A percentile compares a stretch with the other conserved stretches of the same genome.
Evolutionary conservation across 1,284 basidiomycete genomes (phyloP).

Genomic region (Apiotrichum porosum): DNA sequence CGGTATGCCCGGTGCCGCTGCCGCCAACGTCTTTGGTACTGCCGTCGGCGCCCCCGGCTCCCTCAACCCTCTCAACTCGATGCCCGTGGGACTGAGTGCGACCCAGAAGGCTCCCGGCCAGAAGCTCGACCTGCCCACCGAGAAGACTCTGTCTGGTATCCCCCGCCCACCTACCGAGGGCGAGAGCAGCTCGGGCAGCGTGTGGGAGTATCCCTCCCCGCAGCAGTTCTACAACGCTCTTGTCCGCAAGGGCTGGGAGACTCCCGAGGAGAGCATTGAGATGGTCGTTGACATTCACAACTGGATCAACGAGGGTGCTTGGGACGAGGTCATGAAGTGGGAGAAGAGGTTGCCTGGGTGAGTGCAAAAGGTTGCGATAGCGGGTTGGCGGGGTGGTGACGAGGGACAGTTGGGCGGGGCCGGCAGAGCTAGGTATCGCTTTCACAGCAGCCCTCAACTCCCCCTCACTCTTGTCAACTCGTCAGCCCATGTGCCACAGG

Average conservation of each 20-base stretch:
- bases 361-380: slow-evolving; percentile 12
- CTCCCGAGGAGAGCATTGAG: slow-evolving; percentile 92
- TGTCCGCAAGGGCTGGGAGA: slow-evolving; percentile 95
- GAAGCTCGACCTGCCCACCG: slow-evolving; percentile 61
- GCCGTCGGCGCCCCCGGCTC: slow-evolving; percentile 12
- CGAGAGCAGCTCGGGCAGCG: slow-evolving; percentile 42
- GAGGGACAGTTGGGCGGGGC: no score
- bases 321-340: slow-evolving; percentile 93
- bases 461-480: no score
- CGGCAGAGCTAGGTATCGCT: background rate
- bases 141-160: slow-evolving; percentile 76
- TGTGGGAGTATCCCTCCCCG: slow-evolving; percentile 96
- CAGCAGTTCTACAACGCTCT: slow-evolving; percentile 99
- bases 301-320: slow-evolving; percentile 93
- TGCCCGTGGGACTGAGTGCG: slow-evolving; percentile 65
- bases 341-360: slow-evolving; percentile 61
- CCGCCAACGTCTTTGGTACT: slow-evolving; percentile 5
- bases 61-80: slow-evolving; percentile 82
- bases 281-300: slow-evolving; percentile 99
- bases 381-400: background rate
- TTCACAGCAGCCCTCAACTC: no score
- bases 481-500: no score
- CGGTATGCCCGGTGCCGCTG: background rate
- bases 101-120: slow-evolving; percentile 47
- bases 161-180: slow-evolving; percentile 59